phyloP scores from a whole-genome alignment of 257 asterid species.

The Parsonsia alboflavescens region DNA sequence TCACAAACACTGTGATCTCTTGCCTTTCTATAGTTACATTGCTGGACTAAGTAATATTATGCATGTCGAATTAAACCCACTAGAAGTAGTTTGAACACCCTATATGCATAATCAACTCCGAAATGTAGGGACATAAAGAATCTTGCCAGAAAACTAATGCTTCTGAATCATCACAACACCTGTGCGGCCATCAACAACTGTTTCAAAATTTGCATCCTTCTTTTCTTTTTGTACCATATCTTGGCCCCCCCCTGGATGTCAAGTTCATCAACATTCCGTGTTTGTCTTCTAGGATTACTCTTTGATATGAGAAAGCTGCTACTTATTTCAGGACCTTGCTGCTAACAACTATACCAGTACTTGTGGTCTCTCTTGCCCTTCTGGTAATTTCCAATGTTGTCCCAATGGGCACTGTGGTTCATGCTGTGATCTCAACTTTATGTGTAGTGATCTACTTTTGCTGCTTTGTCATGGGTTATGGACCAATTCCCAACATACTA shows the following conservation, averaged over 20 bases:
- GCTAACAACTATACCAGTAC: slow-evolving; percentile 67
- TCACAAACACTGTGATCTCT: neutral
- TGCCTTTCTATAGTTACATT: neutral
- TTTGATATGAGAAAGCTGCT: too few species aligned
- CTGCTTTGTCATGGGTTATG: slow-evolving; percentile 84
- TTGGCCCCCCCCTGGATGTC: neutral
- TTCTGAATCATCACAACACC: neutral
- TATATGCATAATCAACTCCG: neutral
- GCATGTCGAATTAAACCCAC: neutral
- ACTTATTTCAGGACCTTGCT: slow-evolving; percentile 57
- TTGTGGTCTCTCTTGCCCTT: slow-evolving; percentile 49
- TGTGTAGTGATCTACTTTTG: slow-evolving; percentile 86
- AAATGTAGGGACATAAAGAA: neutral
- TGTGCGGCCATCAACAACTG: neutral
- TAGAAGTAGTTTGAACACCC: neutral
- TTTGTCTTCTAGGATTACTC: neutral
- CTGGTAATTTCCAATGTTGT: slow-evolving; percentile 66
- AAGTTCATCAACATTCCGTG: too few species aligned
- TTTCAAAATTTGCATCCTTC: neutral
- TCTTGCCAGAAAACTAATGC: neutral
- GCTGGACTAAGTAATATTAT: neutral
- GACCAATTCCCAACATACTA: slow-evolving; percentile 86
- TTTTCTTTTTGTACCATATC: too few species aligned
- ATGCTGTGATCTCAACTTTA: slow-evolving; percentile 63
- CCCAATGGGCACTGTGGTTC: slow-evolving; percentile 48